Percentiles rank a stretch among this genome's conserved stretches.
phyloP scores from a whole-genome alignment of 768 basidiomycete genomes.

The Mycena rosella region DNA sequence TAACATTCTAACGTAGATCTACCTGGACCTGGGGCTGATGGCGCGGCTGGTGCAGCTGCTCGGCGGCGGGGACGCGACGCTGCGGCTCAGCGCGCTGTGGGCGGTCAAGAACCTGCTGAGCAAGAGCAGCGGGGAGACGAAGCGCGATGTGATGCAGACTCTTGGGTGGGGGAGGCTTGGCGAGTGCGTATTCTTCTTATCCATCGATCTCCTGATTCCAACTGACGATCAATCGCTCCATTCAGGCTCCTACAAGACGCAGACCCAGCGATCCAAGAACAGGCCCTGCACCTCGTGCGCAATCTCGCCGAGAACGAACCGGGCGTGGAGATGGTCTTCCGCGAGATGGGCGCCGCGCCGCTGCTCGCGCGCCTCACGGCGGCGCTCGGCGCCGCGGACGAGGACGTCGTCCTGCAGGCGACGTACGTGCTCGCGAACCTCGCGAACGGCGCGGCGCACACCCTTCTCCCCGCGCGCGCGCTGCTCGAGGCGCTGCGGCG shows the following conservation, averaged over 20 bases:
- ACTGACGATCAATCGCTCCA: background rate
- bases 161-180: constrained; percentile 75
- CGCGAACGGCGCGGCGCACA: constrained; percentile 65
- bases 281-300: constrained; percentile 73
- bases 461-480: constrained; percentile 61
- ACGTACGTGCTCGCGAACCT: constrained; percentile 77
- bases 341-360: constrained; percentile 60
- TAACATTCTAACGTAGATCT: constrained; percentile 56
- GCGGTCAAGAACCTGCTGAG: constrained; percentile 86
- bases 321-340: constrained; percentile 72
- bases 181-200: constrained; percentile 55
- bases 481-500: constrained; percentile 67
- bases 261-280: constrained; percentile 73
- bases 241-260: constrained; percentile 67
- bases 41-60: constrained; percentile 73
- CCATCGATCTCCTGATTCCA: no score
- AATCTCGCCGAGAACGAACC: constrained; percentile 77
- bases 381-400: constrained; percentile 64
- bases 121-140: constrained; percentile 71
- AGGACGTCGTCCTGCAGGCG: constrained; percentile 70
- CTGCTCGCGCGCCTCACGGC: constrained; percentile 61
- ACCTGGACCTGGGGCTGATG: constrained; percentile 78
- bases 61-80: constrained; percentile 62
- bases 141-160: constrained; percentile 73
- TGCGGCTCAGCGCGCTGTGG: constrained; percentile 85